phyloP scores from a whole-genome alignment of 2,329 filamentous ascomycete genomes.

The Cladosporium velox region DNA sequence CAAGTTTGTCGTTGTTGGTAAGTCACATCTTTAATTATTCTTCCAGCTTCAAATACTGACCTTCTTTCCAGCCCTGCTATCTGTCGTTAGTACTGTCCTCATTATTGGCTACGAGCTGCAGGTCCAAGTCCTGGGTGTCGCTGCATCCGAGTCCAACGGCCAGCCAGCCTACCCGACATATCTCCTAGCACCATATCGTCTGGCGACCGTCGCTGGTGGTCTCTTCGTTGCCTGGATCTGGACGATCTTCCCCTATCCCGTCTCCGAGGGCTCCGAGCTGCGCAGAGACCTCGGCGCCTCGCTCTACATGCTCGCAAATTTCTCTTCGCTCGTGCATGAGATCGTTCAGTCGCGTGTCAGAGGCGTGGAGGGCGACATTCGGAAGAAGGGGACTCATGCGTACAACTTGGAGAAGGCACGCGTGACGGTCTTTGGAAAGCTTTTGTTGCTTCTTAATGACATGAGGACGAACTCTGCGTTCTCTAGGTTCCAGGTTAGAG shows the following conservation, averaged over 20 bases:
- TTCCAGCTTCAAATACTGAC: background rate
- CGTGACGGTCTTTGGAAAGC: slow-evolving; percentile 65
- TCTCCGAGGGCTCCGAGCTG: slow-evolving; percentile 70
- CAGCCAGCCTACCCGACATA: slow-evolving; percentile 71
- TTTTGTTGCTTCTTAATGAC: slow-evolving; percentile 65
- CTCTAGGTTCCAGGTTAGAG: slow-evolving; percentile 67
- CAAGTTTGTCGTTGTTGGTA: slow-evolving; percentile 60
- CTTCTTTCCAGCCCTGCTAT: slow-evolving; percentile 49
- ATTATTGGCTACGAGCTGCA: slow-evolving; percentile 63
- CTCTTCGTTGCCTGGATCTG: slow-evolving; percentile 72
- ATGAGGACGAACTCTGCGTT: slow-evolving; percentile 65
- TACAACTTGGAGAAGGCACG: slow-evolving; percentile 59
- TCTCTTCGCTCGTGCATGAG: slow-evolving; percentile 70
- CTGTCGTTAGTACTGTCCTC: slow-evolving; percentile 58
- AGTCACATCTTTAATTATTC: background rate
- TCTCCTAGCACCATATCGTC: slow-evolving; percentile 67
- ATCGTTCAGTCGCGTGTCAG: slow-evolving; percentile 64
- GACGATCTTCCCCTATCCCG: slow-evolving; percentile 73
- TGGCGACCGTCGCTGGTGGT: slow-evolving; percentile 67
- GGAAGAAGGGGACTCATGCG: slow-evolving; percentile 53
- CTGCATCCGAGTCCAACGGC: slow-evolving; percentile 58
- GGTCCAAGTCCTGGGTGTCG: slow-evolving; percentile 64
- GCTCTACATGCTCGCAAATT: slow-evolving; percentile 72
- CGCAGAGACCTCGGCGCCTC: slow-evolving; percentile 68
- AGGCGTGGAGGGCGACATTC: slow-evolving; percentile 57